A percentile compares a stretch with the other conserved stretches of the same genome.
These are phyloP conservation scores for Venturia effusa DNA, from an alignment of 2,329 filamentous ascomycete genomes.

Conservation along the genomic window DNA sequence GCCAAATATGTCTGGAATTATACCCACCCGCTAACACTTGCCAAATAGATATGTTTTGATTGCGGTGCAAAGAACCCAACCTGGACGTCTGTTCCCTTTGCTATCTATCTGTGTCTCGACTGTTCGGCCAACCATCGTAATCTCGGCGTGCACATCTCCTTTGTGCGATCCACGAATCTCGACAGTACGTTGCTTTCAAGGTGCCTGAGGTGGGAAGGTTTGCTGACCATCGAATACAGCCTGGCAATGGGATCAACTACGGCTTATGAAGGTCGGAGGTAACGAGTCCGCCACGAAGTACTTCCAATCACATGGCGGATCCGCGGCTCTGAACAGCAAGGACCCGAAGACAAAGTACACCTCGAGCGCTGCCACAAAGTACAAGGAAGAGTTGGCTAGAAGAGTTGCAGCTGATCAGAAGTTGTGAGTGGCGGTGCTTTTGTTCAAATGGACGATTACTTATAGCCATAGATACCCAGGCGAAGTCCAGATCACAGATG, in stretches of 20 bases:
- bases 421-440: conserved; percentile 49
- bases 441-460: background rate
- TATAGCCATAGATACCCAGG: conserved; percentile 55
- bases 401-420: conserved; percentile 72
- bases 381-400: conserved; percentile 92
- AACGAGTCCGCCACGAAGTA: conserved; percentile 98
- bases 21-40: conserved; percentile 5
- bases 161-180: conserved; percentile 95
- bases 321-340: conserved; percentile 88
- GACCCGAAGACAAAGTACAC: conserved; percentile 96
- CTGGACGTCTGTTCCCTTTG: conserved; percentile 94
- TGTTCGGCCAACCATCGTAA: conserved; percentile 96
- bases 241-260: conserved; percentile 98
- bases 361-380: conserved; percentile 85
- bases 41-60: conserved; percentile 81
- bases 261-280: conserved; percentile 94
- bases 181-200: conserved; percentile 55
- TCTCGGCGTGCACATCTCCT: conserved; percentile 96
- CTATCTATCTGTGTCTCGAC: conserved; percentile 95
- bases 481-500: conserved; percentile 77
- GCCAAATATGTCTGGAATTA: conserved; percentile 8
- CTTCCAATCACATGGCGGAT: conserved; percentile 93
- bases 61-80: conserved; percentile 96
- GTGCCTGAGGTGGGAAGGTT: background rate
- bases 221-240: conserved; percentile 21